These are phyloP conservation scores for Arctostaphylos glauca DNA, from an alignment of 148 eudicot genomes.

Conservation along the genomic window DNA sequence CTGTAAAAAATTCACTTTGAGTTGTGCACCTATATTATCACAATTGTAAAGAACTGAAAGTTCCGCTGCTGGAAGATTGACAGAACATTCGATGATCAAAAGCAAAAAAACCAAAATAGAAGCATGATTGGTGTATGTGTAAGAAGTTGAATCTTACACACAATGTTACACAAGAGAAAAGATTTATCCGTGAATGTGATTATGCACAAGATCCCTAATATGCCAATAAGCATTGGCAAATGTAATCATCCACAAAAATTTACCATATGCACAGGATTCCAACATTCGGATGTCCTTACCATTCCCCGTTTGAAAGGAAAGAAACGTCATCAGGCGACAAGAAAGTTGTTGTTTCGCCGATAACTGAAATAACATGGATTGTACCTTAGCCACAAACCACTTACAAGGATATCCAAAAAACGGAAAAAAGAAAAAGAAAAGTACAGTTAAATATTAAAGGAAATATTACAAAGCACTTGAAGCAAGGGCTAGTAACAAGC, in stretches of 20 bases:
- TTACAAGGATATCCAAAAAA: slow-evolving; percentile 15
- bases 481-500: neutral
- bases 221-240: neutral
- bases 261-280: slow-evolving; percentile 11
- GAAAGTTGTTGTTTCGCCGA: slow-evolving; percentile 86
- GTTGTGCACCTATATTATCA: neutral
- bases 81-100: neutral
- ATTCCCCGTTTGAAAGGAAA: slow-evolving; percentile 92
- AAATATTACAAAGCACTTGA: neutral
- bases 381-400: neutral
- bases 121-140: slow-evolving; percentile 1
- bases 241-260: neutral
- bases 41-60: neutral
- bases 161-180: neutral
- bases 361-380: slow-evolving; percentile 47
- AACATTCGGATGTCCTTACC: slow-evolving; percentile 41
- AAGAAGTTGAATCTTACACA: neutral
- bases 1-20: neutral
- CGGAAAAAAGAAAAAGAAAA: neutral
- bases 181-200: neutral
- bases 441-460: neutral
- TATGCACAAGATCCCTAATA: neutral
- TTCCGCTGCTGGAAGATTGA: neutral
- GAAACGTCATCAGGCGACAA: slow-evolving; percentile 46
- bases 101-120: neutral